A percentile compares a stretch with the other conserved stretches of the same genome.
phyloP scores from a whole-genome alignment of 2,329 filamentous ascomycete species.

The Xylaria multiplex region DNA sequence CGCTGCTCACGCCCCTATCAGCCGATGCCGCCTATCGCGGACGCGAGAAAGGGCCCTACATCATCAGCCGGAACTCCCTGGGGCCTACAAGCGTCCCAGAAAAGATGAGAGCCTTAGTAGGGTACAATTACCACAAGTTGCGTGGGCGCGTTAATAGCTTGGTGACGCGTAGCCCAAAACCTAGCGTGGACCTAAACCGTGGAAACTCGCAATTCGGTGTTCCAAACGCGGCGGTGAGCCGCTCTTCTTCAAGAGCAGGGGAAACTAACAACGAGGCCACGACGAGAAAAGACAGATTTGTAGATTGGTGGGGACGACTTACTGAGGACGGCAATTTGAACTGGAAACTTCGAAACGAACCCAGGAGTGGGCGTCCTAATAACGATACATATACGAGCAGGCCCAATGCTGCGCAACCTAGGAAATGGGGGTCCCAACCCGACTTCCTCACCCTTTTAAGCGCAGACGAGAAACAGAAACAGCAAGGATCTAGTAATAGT shows the following conservation, averaged over 20 bases:
- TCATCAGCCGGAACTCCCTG: slow-evolving; percentile 59
- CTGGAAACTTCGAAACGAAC: slow-evolving; percentile 50
- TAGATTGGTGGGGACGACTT: slow-evolving; percentile 59
- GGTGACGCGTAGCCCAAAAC: slow-evolving; percentile 48
- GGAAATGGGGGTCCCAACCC: slow-evolving; percentile 48
- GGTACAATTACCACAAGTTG: slow-evolving; percentile 51
- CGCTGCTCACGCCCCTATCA: slow-evolving; percentile 60
- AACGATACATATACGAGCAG: slow-evolving; percentile 45
- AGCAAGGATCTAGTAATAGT: slow-evolving; percentile 43
- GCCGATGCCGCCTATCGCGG: slow-evolving; percentile 43
- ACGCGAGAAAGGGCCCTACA: slow-evolving; percentile 49
- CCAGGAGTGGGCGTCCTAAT: slow-evolving; percentile 41
- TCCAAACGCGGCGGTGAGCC: slow-evolving; percentile 48
- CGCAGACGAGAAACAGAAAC: slow-evolving; percentile 54
- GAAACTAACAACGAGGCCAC: slow-evolving; percentile 36
- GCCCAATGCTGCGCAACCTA: slow-evolving; percentile 42
- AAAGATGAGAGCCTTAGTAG: slow-evolving; percentile 54
- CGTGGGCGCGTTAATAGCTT: slow-evolving; percentile 50
- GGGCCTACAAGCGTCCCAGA: slow-evolving; percentile 59
- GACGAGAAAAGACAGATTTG: slow-evolving; percentile 53
- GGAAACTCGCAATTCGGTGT: slow-evolving; percentile 63
- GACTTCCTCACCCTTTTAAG: slow-evolving; percentile 57
- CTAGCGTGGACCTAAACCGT: slow-evolving; percentile 61
- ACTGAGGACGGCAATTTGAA: slow-evolving; percentile 54
- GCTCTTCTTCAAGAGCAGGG: slow-evolving; percentile 49